These are phyloP conservation scores for Theileria equi DNA, from an alignment of 169 alveolate species.

Conservation along the genomic window DNA sequence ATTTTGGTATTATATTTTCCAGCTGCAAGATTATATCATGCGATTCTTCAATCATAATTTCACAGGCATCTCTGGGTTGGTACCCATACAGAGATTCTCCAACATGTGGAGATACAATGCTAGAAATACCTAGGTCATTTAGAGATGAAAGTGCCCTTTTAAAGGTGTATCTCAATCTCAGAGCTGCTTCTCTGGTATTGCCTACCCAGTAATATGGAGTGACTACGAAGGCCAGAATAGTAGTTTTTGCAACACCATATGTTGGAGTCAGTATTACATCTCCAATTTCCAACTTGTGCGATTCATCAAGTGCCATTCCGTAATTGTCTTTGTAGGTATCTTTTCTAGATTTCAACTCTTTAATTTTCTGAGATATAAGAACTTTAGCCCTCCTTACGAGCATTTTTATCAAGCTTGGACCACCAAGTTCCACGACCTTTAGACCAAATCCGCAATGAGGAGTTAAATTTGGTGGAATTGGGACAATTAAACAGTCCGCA, in stretches of 20 bases:
- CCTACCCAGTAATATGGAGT: constrained; percentile 61
- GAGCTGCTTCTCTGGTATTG: constrained; percentile 54
- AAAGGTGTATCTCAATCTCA: constrained; percentile 39
- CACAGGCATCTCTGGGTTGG: constrained; percentile 23
- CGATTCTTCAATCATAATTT: constrained; percentile 56
- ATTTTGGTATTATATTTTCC: constrained; percentile 39
- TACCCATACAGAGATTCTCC: constrained; percentile 55
- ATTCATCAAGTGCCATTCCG: constrained; percentile 14
- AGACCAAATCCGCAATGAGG: constrained; percentile 62
- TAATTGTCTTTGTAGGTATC: constrained; percentile 22
- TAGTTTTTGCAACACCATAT: constrained; percentile 37
- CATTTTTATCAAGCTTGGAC: constrained; percentile 45
- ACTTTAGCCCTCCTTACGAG: constrained; percentile 57
- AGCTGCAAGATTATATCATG: constrained; percentile 44
- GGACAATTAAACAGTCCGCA: constrained; percentile 53
- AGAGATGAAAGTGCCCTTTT: constrained; percentile 34
- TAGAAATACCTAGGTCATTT: constrained; percentile 37
- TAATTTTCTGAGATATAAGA: constrained; percentile 36
- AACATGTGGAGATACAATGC: constrained; percentile 27
- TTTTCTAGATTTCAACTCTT: constrained; percentile 32
- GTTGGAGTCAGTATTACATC: constrained; percentile 65
- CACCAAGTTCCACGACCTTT: constrained; percentile 53
- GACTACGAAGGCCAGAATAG: constrained; percentile 50
- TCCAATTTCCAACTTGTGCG: constrained; percentile 41
- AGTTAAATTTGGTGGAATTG: constrained; percentile 57